These are phyloP conservation scores for Daedaleopsis nitida DNA, from an alignment of 768 basidiomycete genomes.

Conservation along the genomic window DNA sequence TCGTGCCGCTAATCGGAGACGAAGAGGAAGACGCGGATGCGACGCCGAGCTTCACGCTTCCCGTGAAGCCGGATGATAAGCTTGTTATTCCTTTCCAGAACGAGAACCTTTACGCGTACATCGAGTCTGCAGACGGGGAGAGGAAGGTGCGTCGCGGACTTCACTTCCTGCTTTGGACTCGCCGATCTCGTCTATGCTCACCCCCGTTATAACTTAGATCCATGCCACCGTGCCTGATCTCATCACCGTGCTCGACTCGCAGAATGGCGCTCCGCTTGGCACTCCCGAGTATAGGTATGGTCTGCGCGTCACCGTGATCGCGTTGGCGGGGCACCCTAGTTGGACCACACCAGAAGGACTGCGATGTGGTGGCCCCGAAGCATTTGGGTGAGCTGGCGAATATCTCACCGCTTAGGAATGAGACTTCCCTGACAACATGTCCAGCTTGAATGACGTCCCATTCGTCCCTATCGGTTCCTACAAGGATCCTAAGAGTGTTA, in stretches of 20 bases:
- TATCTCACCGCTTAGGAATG: neutral
- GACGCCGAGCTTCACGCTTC: slow-evolving; percentile 7
- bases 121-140: slow-evolving; percentile 29
- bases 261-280: slow-evolving; percentile 61
- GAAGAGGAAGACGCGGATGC: slow-evolving; percentile 32
- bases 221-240: slow-evolving; percentile 65
- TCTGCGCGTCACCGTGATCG: slow-evolving; percentile 55
- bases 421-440: too few species aligned
- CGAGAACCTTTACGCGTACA: slow-evolving; percentile 56
- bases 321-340: slow-evolving; percentile 49
- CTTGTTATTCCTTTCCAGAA: slow-evolving; percentile 64
- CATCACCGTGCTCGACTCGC: slow-evolving; percentile 63
- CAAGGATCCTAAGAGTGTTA: slow-evolving; percentile 24
- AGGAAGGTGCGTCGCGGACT: slow-evolving; percentile 26
- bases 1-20: slow-evolving; percentile 30
- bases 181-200: slow-evolving; percentile 8
- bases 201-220: slow-evolving; percentile 35
- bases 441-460: slow-evolving; percentile 16
- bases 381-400: slow-evolving; percentile 48
- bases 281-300: slow-evolving; percentile 65
- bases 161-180: neutral
- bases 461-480: slow-evolving; percentile 20
- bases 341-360: slow-evolving; percentile 57
- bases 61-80: slow-evolving; percentile 29
- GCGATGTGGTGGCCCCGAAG: slow-evolving; percentile 50